A percentile compares a stretch with the other conserved stretches of the same genome.
Evolutionary conservation across 2,329 filamentous ascomycete genomes (phyloP).

Genomic region (Fusarium torreyae): DNA sequence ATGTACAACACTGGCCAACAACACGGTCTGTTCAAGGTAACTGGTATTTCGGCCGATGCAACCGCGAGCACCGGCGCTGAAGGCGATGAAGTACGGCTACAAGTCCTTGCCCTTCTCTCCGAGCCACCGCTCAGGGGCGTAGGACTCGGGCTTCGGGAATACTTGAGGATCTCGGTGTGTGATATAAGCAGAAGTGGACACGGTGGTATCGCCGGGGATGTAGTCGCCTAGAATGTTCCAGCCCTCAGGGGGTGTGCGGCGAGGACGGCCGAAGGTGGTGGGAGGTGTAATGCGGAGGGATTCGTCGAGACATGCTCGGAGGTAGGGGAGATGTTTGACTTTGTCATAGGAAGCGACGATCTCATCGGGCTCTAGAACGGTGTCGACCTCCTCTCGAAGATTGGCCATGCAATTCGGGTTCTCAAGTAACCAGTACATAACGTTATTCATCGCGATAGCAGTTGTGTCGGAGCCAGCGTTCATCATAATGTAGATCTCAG

Average conservation of each 20-base stretch:
- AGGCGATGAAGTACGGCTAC: conserved; percentile 58
- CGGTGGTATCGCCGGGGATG: conserved; percentile 56
- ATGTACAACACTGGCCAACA: conserved; percentile 60
- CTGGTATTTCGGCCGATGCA: conserved; percentile 60
- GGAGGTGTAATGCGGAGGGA: conserved; percentile 54
- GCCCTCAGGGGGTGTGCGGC: conserved; percentile 50
- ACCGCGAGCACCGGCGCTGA: conserved; percentile 59
- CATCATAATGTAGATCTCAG: conserved; percentile 69
- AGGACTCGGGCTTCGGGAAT: conserved; percentile 59
- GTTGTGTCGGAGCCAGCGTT: conserved; percentile 68
- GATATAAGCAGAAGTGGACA: conserved; percentile 57
- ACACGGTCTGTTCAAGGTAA: conserved; percentile 63
- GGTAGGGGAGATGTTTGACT: conserved; percentile 66
- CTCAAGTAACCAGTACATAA: conserved; percentile 66
- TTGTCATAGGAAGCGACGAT: conserved; percentile 65
- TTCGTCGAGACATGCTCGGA: conserved; percentile 67
- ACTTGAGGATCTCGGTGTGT: conserved; percentile 58
- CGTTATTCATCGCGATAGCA: conserved; percentile 64
- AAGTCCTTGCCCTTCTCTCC: conserved; percentile 54
- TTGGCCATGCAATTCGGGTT: conserved; percentile 58
- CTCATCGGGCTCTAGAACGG: conserved; percentile 60
- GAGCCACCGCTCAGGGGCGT: conserved; percentile 60
- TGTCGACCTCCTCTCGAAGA: conserved; percentile 63
- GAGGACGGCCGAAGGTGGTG: conserved; percentile 50
- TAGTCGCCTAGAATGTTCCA: conserved; percentile 52